Conservation (phyloP, 1,284 basidiomycete genomes). For the Porogramme epimiltina region DNA sequence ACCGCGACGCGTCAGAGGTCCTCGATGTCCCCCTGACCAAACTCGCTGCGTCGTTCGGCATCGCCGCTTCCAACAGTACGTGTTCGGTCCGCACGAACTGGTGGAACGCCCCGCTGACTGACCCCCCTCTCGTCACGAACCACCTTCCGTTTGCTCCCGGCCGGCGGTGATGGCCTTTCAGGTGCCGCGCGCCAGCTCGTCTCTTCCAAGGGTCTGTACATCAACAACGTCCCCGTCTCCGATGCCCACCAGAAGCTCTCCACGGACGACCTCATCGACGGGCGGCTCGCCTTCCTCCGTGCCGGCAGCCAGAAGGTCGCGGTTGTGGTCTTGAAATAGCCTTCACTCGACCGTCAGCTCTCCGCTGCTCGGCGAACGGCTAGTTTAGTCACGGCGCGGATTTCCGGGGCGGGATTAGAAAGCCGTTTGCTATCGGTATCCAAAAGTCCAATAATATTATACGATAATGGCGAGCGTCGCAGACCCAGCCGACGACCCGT, state of each 20-base stretch:
- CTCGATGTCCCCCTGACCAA: slow-evolving; percentile 53
- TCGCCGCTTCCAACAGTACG: slow-evolving; percentile 59
- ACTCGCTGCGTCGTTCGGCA: slow-evolving; percentile 52
- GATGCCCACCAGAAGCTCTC: slow-evolving; percentile 48
- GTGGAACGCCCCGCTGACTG: background rate
- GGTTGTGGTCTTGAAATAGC: slow-evolving; percentile 46
- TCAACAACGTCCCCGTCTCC: slow-evolving; percentile 49
- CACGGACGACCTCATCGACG: slow-evolving; percentile 61
- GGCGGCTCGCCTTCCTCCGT: slow-evolving; percentile 66
- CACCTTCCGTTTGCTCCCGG: background rate
- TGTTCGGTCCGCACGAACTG: slow-evolving; percentile 11
- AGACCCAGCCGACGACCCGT: no score
- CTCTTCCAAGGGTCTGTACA: slow-evolving; percentile 47
- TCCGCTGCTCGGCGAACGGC: no score
- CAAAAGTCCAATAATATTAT: background rate
- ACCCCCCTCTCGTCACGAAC: background rate
- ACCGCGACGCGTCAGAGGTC: slow-evolving; percentile 44
- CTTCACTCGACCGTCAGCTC: background rate
- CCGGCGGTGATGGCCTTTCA: slow-evolving; percentile 26
- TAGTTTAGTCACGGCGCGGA: background rate
- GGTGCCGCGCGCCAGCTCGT: slow-evolving; percentile 62
- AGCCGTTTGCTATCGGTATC: background rate
- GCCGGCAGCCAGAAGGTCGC: slow-evolving; percentile 77
- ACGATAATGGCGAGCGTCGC: background rate
- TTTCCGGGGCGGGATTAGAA: background rate